Base-by-base conservation (phyloP, 2,329 filamentous ascomycete genomes). In the Epichloe scottii region DNA sequence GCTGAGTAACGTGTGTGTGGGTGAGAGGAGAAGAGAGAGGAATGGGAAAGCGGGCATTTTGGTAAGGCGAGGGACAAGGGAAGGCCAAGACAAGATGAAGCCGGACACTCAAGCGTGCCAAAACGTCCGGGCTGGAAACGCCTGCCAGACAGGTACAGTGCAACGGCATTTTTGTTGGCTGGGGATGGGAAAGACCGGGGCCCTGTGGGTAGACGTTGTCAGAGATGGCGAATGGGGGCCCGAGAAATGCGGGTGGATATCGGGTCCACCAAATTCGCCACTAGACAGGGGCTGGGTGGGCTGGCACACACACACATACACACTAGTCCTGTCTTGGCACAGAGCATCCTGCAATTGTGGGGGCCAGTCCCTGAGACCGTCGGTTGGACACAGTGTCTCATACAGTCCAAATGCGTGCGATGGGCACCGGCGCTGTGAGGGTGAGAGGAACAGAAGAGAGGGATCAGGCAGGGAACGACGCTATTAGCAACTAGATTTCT, bases 221-320 rank as follows among this genome's bases (percentile, higher is more conserved):
- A 40, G 48, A 57, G 51, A 54, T 57, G 59, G 59, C 65, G 59
- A 67, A 67, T 67, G 55, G 62, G 41, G 55, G 52, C 41, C 37
- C 35, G 54, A 43, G 54, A 53, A 53, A 17, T 38, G 34, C 10
- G 26, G 17, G 34, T 21, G 50, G 39, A 34, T 17, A 4, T 4
- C 3, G 15, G 40, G 10, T 30, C 50, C 45, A 40, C 56, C 46
- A 33, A 48, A 55, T 57, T 67, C 58, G 63, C 63, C 65, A 66
- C 65, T 59, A 49, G 49, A 46, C 46, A 54, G 51, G 64, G 60
- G 66, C 66, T 67, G 65, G 64, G 54, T 51, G 55, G 56, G 52
- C 48, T 38, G 49, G 53, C 54, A 58, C 46, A 6, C 4, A 17
- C 46, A 51, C 60, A 51, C 54, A 58, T 46, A 5, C 4, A 17